Evolutionary conservation across 2,329 filamentous ascomycete species (phyloP).

Genomic region (Fusarium lyarnte): DNA sequence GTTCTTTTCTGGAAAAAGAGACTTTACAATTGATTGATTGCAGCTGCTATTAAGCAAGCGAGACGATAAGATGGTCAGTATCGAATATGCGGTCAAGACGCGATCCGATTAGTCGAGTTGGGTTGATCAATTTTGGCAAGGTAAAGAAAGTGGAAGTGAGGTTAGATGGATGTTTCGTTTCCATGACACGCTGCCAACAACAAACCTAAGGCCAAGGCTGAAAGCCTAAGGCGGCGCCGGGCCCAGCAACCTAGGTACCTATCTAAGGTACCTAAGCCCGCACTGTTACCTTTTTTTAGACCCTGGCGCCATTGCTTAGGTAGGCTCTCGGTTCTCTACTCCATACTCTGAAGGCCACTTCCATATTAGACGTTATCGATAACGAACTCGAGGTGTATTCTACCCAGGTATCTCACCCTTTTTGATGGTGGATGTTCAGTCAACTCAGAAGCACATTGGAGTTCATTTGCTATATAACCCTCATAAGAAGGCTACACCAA

Average conservation of each 20-base stretch:
- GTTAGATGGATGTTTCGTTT: conserved; percentile 17
- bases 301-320: neutral
- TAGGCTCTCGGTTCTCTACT: neutral
- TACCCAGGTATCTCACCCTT: conserved; percentile 4
- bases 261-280: neutral
- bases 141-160: conserved; percentile 7
- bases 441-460: conserved; percentile 6
- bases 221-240: conserved; percentile 17
- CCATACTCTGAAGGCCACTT: neutral
- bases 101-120: conserved; percentile 3
- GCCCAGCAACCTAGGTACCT: neutral
- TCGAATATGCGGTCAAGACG: conserved; percentile 23
- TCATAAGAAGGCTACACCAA: conserved; percentile 3
- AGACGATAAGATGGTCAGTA: conserved; percentile 21
- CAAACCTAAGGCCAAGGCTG: conserved; percentile 7
- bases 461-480: neutral
- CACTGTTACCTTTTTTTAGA: neutral
- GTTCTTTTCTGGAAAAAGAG: conserved; percentile 46
- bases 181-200: conserved; percentile 19
- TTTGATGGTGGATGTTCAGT: neutral
- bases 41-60: conserved; percentile 8
- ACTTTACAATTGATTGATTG: conserved; percentile 24
- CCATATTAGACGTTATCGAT: conserved; percentile 22
- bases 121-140: neutral
- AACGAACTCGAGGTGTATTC: conserved; percentile 11